Percentiles rank a stretch among this genome's conserved stretches.
Conservation (phyloP, 2,329 filamentous ascomycete species). For the Xylariales sp. region DNA sequence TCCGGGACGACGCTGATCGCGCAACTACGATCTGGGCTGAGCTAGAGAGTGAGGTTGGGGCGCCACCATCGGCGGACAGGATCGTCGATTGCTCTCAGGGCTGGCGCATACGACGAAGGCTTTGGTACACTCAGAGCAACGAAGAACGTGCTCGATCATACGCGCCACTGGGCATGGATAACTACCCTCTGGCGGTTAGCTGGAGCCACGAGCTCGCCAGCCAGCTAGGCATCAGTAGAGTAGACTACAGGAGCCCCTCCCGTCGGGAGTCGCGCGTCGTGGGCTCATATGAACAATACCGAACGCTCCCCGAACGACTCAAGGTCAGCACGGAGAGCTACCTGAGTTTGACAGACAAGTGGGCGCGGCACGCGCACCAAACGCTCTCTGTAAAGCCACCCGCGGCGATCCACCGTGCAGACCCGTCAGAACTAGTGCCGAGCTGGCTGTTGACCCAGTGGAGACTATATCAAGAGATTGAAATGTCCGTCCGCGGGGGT, state of each 20-base stretch:
- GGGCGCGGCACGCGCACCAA: no score
- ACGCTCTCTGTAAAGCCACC: no score
- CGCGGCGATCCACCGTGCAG: background rate
- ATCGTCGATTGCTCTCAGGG: background rate
- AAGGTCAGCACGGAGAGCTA: no score
- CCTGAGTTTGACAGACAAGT: no score
- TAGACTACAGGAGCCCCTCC: background rate
- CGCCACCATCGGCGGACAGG: background rate
- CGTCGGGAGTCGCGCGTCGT: no score
- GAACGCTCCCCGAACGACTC: no score
- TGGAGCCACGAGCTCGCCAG: constrained; percentile 5
- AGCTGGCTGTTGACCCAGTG: constrained; percentile 1
- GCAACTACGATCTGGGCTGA: constrained; percentile 2
- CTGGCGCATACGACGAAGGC: no score
- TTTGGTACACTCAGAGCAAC: constrained; percentile 2
- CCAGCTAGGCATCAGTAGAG: background rate
- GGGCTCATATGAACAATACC: no score
- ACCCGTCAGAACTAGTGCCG: background rate
- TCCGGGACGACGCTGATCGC: no score
- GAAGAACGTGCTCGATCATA: background rate
- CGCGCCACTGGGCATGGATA: constrained; percentile 5
- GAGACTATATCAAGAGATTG: no score
- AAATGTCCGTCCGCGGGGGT: no score
- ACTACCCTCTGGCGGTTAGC: constrained; percentile 1
- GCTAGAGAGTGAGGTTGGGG: no score